Base-by-base conservation (phyloP, 2,329 filamentous ascomycete species). In the Colletotrichum orchidophilum region DNA sequence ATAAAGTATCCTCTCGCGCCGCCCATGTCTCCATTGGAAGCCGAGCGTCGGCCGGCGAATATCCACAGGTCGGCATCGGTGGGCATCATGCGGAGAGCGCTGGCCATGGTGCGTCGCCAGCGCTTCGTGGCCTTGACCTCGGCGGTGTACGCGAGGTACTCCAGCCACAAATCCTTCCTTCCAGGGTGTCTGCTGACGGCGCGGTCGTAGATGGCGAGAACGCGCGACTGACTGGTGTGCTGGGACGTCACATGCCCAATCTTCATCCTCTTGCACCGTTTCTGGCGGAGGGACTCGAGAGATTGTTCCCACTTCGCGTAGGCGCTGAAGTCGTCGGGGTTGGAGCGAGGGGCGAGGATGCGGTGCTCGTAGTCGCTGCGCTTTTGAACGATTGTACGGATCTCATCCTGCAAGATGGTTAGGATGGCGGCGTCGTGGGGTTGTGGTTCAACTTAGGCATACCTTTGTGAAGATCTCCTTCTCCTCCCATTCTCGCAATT, bases 281-380 rank as follows among this genome's bases (percentile, higher is more conserved):
- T 97, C 75, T 90, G 89, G 69, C 95, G 92, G 52, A 98, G 88
- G 3, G 88, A 83, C 76, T 98, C 94, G 70, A 93, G 86, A 29
- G 88, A 89, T 73, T 87, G 87, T 77, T 93, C 91, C 90, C 90
- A 93, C 67, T 86, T 90, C 55, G 93, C 92, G 84, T 98, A 99
- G 75, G 91, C 89, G 64, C 94, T 91, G 84, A 94, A 98, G 79
- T 98, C 94, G 71, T 88, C 83, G 0, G 95, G 89, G 52, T 89
- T 89, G 72, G 92, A 91, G 59, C 95, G 94, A 27, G 94, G 91
- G 3, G 94, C 92, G 73, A 97, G 93, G 75, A 98, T 90, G 69
- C 91, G 93, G 83, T 98, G 96, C 81, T 99, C 96, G 80, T 95
- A 97, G 76, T 97, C 93, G 78, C 94, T 97, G 76, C 96, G 92